Evolutionary conservation across 2,329 filamentous ascomycete species (phyloP), one percentile per base, ranked within the genome.

Genomic region (Clonostachys sp.): DNA sequence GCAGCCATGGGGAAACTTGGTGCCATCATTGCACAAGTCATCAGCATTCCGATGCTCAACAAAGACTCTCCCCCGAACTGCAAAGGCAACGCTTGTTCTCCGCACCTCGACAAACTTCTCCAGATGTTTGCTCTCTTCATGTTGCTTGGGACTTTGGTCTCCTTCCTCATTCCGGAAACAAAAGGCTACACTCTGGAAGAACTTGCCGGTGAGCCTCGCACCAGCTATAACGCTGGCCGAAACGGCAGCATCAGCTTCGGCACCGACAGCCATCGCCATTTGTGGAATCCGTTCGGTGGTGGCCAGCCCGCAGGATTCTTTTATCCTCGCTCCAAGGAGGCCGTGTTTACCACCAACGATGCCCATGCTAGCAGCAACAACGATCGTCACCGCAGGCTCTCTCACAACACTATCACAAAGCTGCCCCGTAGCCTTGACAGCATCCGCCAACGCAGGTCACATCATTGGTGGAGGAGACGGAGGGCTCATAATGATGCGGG

Each of bases 111-210:
- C 62, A 82, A 86, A 48, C 78, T 91, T 36, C 83, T 92, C 71
- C 77, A 89, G 61, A 86, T 91, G 36, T 91, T 89, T 63, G 86
- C 86, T 0, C 72, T 89, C 10, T 91, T 92, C 72, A 91, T 91
- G 88, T 73, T 91, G 6, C 76, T 78, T 45, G 89, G 89, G 35
- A 78, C 80, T 42, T 65, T 89, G 42, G 81, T 81, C 4, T 83
- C 84, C 2, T 69, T 91, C 5, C 67, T 92, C n/a, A 83, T 91
- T 18, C 87, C 87, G 0, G 88, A 91, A 67, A 91, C 85, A 0
- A 90, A 86, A 69, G 77, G 85, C 2, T 75, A 82, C 62, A 89
- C 87, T 0, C 71, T 94, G 40, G 89, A 90, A 60, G 78, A 84
- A 53, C 68, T 90, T 14, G 77, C 83, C 2, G 84, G 84, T 10